phyloP scores from a whole-genome alignment of 176 grass and related monocot genomes.

The Zizania latifolia region DNA sequence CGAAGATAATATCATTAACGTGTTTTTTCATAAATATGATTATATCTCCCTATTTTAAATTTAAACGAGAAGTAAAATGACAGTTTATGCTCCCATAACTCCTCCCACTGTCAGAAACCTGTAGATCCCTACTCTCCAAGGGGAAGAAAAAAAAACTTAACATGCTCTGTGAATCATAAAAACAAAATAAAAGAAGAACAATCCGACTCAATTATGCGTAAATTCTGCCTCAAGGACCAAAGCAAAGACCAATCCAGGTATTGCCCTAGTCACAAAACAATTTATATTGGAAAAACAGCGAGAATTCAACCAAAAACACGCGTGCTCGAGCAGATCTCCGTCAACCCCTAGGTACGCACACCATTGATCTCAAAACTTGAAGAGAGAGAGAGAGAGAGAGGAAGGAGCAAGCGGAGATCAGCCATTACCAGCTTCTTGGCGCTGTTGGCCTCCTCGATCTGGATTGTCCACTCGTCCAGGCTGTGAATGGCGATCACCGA shows the following conservation, averaged over 20 bases:
- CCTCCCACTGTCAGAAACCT: neutral
- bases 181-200: neutral
- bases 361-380: neutral
- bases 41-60: too few relatives aligned
- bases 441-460: conserved; percentile 64
- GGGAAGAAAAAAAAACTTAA: neutral
- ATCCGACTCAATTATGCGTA: neutral
- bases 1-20: too few relatives aligned
- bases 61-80: neutral
- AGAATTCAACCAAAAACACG: neutral
- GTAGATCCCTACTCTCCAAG: neutral
- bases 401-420: too few relatives aligned
- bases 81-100: neutral
- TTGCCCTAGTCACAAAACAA: neutral
- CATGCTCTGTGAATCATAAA: neutral
- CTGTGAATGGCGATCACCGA: conserved; percentile 59
- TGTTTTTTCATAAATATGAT: neutral
- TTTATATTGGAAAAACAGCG: neutral
- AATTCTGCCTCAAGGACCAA: neutral
- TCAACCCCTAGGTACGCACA: neutral
- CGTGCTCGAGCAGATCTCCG: neutral
- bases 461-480: conserved; percentile 61
- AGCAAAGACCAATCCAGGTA: too few relatives aligned
- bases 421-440: conserved; percentile 58
- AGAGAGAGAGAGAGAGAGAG: too few relatives aligned